phyloP scores from a whole-genome alignment of 176 grass and related monocot genomes.

The Panicum miliaceum region DNA sequence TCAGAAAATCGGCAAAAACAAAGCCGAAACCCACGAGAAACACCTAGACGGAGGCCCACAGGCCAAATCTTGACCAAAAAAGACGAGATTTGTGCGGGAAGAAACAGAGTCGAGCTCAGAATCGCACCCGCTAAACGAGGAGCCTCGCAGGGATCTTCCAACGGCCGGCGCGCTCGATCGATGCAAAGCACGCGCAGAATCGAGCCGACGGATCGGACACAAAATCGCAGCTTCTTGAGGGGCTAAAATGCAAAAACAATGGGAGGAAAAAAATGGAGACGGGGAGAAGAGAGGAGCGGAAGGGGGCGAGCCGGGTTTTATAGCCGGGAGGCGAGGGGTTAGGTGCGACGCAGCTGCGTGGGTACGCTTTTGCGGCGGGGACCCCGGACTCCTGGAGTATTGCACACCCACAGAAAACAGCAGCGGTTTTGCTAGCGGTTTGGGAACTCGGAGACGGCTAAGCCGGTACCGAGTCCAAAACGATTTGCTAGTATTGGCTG shows the following conservation, averaged over 20 bases:
- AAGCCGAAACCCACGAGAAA: constrained; percentile 43
- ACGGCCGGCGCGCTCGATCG: constrained; percentile 33
- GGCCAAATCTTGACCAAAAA: constrained; percentile 40
- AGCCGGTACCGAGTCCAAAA: constrained; percentile 2
- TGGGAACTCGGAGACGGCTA: not conserved
- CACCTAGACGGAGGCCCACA: not conserved
- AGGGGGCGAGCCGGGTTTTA: constrained; percentile 8
- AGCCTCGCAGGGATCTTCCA: not conserved
- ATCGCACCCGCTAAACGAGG: not conserved
- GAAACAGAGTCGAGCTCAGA: not conserved
- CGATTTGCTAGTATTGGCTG: not conserved
- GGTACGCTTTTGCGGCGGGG: not conserved
- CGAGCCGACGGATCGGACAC: not conserved
- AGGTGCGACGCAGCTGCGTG: constrained; percentile 26
- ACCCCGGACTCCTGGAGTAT: constrained; percentile 12
- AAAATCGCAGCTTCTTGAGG: constrained; percentile 39
- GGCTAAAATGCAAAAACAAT: constrained; percentile 49
- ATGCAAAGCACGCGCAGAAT: constrained; percentile 3
- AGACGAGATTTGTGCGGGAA: constrained; percentile 25
- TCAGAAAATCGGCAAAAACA: constrained; percentile 26
- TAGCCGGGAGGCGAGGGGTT: constrained; percentile 1
- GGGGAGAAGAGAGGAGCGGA: constrained; percentile 35
- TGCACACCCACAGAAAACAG: constrained; percentile 21
- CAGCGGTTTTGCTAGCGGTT: not conserved
- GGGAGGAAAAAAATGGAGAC: constrained; percentile 35